phyloP scores from a whole-genome alignment of 495 filamentous ascomycete genomes.

The Penicillium robsamsonii region DNA sequence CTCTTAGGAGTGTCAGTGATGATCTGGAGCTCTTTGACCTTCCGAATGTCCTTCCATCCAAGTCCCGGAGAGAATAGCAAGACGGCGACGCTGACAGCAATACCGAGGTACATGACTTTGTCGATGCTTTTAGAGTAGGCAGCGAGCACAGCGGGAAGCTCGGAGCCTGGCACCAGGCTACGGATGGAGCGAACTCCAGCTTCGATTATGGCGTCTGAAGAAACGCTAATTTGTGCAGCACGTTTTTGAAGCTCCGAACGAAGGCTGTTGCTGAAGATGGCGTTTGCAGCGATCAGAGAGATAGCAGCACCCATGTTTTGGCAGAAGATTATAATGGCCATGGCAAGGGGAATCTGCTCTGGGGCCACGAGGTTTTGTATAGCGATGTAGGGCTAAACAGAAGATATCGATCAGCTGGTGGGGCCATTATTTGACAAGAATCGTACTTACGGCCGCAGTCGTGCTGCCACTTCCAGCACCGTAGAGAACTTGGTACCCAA shows the following conservation, averaged over 20 bases:
- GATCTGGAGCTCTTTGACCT: slow-evolving; percentile 6
- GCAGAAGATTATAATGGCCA: slow-evolving; percentile 57
- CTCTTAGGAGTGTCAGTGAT: background rate
- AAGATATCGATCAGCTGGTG: background rate
- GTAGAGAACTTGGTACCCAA: slow-evolving; percentile 65
- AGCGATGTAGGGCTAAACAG: slow-evolving; percentile 51
- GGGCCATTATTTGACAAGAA: background rate
- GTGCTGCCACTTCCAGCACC: slow-evolving; percentile 47
- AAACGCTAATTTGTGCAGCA: slow-evolving; percentile 42
- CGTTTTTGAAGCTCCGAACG: slow-evolving; percentile 44
- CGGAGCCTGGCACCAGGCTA: slow-evolving; percentile 35
- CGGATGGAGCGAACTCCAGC: slow-evolving; percentile 54
- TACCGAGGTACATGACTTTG: slow-evolving; percentile 19
- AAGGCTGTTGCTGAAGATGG: slow-evolving; percentile 65
- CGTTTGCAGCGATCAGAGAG: slow-evolving; percentile 64
- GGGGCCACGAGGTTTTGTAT: slow-evolving; percentile 59
- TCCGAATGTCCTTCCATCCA: slow-evolving; percentile 28
- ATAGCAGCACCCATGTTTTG: slow-evolving; percentile 63
- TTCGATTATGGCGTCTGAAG: slow-evolving; percentile 37
- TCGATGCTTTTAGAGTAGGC: slow-evolving; percentile 56
- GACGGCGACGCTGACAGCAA: slow-evolving; percentile 8
- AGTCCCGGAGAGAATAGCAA: slow-evolving; percentile 22
- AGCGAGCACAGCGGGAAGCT: slow-evolving; percentile 49
- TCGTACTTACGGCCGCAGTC: slow-evolving; percentile 31
- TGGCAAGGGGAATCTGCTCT: slow-evolving; percentile 58